Conservation (phyloP, 805 yeast genomes). For the Zygosaccharomyces siamensis region DNA sequence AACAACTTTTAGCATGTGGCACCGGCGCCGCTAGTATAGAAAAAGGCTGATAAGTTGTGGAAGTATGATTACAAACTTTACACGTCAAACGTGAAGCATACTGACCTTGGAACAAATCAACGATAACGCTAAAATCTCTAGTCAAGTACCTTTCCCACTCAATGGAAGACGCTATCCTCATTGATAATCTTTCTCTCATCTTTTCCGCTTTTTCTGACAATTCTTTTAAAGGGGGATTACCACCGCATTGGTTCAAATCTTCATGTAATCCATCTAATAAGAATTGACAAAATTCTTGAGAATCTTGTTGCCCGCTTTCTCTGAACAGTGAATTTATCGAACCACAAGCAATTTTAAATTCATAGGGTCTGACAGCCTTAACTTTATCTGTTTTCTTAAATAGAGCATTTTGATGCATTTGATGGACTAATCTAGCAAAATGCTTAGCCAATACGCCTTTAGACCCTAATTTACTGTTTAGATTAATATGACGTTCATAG, state of each 20-base stretch:
- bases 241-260: conserved; percentile 69
- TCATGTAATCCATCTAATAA: conserved; percentile 86
- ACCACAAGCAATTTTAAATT: conserved; percentile 65
- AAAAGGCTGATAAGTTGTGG: conserved; percentile 83
- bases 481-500: conserved; percentile 63
- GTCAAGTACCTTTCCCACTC: conserved; percentile 89
- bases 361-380: conserved; percentile 50
- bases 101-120: conserved; percentile 85
- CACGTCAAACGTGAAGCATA: conserved; percentile 75
- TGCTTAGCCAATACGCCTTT: conserved; percentile 69
- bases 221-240: conserved; percentile 48
- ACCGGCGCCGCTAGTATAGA: conserved; percentile 77
- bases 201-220: conserved; percentile 68
- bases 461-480: conserved; percentile 68
- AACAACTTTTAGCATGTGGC: conserved; percentile 43
- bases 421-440: conserved; percentile 55
- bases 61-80: conserved; percentile 63
- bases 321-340: conserved; percentile 68
- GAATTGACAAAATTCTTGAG: conserved; percentile 88
- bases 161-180: conserved; percentile 75
- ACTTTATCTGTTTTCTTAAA: conserved; percentile 26
- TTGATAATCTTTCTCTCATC: conserved; percentile 62
- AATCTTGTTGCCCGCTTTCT: conserved; percentile 85
- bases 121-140: conserved; percentile 72
- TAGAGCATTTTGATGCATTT: conserved; percentile 44